A percentile compares a stretch with the other conserved stretches of the same genome.
These are phyloP conservation scores for Borovskyia barvae DNA, from an alignment of 208 protist species.

Conservation along the genomic window DNA sequence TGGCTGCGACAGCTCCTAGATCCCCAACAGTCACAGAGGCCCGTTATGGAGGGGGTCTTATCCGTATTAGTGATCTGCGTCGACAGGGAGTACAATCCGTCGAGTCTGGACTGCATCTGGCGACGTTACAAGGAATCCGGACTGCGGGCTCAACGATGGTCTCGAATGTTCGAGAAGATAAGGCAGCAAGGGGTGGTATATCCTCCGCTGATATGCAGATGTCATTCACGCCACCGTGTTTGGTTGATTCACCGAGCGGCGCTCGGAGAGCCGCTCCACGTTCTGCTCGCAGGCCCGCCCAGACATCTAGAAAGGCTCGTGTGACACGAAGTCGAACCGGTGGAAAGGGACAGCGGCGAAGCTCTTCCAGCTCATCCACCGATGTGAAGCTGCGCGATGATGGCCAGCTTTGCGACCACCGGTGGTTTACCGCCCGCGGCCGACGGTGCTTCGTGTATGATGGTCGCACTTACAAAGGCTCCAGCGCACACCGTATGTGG, in stretches of 20 bases:
- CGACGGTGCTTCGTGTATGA: constrained; percentile 71
- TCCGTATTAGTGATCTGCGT: constrained; percentile 72
- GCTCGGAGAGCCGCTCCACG: too few species aligned
- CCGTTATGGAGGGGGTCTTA: constrained; percentile 64
- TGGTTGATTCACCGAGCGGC: too few species aligned
- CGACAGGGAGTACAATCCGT: constrained; percentile 10
- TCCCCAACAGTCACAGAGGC: too few species aligned
- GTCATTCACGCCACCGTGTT: too few species aligned
- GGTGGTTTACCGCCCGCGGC: constrained; percentile 59
- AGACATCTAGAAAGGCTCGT: too few species aligned
- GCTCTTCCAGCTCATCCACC: not conserved
- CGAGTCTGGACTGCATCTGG: constrained; percentile 13
- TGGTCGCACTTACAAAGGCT: constrained; percentile 57
- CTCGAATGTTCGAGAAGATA: too few species aligned
- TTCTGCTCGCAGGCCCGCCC: too few species aligned
- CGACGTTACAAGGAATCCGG: not conserved
- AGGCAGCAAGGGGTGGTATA: too few species aligned
- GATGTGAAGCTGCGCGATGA: constrained; percentile 33
- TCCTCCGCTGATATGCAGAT: too few species aligned
- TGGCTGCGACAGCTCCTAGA: too few species aligned
- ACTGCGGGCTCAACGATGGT: not conserved
- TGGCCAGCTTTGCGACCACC: constrained; percentile 41
- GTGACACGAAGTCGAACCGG: too few species aligned
- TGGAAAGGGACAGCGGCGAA: too few species aligned
- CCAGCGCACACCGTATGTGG: constrained; percentile 65